Conservation (phyloP, 2,329 filamentous ascomycete species). For the Rhinocladiella mackenziei region DNA sequence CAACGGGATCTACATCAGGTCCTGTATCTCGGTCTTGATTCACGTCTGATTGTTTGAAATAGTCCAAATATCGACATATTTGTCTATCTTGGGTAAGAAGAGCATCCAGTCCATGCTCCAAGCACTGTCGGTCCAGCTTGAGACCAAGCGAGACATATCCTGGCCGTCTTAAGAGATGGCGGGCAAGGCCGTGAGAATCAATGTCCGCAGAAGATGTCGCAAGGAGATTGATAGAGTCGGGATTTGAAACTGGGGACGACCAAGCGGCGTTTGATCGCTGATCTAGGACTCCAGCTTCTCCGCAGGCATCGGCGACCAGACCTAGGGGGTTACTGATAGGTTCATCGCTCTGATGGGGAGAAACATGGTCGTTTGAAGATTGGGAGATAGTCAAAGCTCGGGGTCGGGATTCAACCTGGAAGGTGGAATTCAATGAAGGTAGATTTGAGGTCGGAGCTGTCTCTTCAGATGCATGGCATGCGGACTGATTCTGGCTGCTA, state of each 20-base stretch:
- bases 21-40: constrained; percentile 28
- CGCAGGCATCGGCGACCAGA: constrained; percentile 31
- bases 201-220: neutral
- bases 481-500: neutral
- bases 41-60: constrained; percentile 25
- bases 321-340: constrained; percentile 33
- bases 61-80: constrained; percentile 24
- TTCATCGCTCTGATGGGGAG: neutral
- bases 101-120: constrained; percentile 29
- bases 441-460: neutral
- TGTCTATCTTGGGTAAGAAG: constrained; percentile 14
- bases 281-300: constrained; percentile 24
- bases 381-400: neutral
- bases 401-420: neutral
- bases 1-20: constrained; percentile 33
- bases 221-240: constrained; percentile 1
- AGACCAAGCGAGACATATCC: constrained; percentile 31
- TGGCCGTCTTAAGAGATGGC: constrained; percentile 23
- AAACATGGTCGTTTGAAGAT: neutral
- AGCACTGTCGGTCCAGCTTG: constrained; percentile 22
- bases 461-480: neutral
- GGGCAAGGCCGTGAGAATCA: neutral
- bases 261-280: constrained; percentile 5
- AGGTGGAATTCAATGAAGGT: neutral
- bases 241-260: neutral